phyloP scores from a whole-genome alignment of 306 rosid species.

The Cucurbita ficifolia region DNA sequence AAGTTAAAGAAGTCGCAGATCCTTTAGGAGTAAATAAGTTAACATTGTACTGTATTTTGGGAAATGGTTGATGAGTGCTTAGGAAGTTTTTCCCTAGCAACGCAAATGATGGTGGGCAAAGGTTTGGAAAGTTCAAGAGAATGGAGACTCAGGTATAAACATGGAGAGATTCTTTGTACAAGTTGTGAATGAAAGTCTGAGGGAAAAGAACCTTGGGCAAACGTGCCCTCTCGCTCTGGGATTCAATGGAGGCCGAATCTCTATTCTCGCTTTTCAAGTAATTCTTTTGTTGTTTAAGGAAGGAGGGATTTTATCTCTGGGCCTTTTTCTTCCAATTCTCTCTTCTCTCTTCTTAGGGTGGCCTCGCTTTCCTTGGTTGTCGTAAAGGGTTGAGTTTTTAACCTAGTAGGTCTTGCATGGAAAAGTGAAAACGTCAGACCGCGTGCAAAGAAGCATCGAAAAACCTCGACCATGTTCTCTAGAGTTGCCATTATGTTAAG shows the following conservation, averaged over 20 bases:
- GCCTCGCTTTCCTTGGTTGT: background rate
- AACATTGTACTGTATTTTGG: background rate
- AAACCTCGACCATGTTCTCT: background rate
- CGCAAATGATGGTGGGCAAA: background rate
- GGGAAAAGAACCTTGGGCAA: background rate
- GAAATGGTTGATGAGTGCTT: background rate
- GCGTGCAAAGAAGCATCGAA: background rate
- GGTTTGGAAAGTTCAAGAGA: background rate
- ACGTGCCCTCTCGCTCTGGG: background rate
- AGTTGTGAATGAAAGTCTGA: background rate
- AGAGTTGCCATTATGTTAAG: background rate
- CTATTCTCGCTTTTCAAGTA: background rate
- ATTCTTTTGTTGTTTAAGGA: background rate
- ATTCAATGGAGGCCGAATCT: background rate
- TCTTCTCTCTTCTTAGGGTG: background rate
- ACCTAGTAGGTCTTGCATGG: background rate
- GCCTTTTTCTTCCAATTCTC: background rate
- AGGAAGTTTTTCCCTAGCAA: background rate
- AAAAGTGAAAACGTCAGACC: background rate
- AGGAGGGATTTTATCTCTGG: background rate
- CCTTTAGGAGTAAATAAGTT: background rate
- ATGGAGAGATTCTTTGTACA: background rate
- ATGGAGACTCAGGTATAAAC: background rate
- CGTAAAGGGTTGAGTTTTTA: background rate
- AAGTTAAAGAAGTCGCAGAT: background rate